Evolutionary conservation across 768 basidiomycete genomes (phyloP).

Genomic region (Lanmaoa rubissima): DNA sequence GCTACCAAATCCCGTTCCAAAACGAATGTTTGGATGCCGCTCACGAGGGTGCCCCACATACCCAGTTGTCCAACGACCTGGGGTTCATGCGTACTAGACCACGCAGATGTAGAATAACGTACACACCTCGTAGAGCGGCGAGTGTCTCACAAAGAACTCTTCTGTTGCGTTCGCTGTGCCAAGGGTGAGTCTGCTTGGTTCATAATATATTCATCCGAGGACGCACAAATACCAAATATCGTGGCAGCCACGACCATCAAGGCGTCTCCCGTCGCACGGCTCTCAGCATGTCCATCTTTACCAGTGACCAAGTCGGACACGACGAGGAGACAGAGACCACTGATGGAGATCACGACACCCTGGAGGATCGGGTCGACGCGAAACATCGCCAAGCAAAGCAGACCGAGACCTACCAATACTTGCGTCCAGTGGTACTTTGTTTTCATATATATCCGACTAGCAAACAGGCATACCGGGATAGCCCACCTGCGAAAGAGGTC

Average conservation of each 20-base stretch:
- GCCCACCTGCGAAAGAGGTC: slow-evolving; percentile 58
- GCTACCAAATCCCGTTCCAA: slow-evolving; percentile 67
- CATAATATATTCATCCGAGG: not conserved
- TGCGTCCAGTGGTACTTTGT: slow-evolving; percentile 83
- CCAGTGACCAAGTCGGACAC: slow-evolving; percentile 72
- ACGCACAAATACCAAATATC: slow-evolving; percentile 79
- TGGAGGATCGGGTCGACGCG: slow-evolving; percentile 17
- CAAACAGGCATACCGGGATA: slow-evolving; percentile 80
- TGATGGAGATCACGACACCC: slow-evolving; percentile 72
- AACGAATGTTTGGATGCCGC: slow-evolving; percentile 68
- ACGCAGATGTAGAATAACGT: not conserved
- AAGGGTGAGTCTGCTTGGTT: slow-evolving; percentile 1
- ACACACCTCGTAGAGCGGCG: slow-evolving; percentile 72
- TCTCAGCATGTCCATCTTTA: slow-evolving; percentile 65
- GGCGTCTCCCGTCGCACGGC: slow-evolving; percentile 70
- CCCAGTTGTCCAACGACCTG: slow-evolving; percentile 82
- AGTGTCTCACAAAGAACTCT: slow-evolving; percentile 78
- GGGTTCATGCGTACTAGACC: not conserved
- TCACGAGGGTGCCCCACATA: slow-evolving; percentile 78
- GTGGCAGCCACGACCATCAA: slow-evolving; percentile 87
- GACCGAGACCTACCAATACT: slow-evolving; percentile 48
- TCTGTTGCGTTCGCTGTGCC: slow-evolving; percentile 78
- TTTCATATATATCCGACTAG: slow-evolving; percentile 79
- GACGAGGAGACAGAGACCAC: slow-evolving; percentile 76
- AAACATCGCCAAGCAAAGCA: not conserved